A percentile compares a stretch with the other conserved stretches of the same genome.
Conservation (phyloP, 164 flowering plant species). For the Chloranthus sessilifolius region DNA sequence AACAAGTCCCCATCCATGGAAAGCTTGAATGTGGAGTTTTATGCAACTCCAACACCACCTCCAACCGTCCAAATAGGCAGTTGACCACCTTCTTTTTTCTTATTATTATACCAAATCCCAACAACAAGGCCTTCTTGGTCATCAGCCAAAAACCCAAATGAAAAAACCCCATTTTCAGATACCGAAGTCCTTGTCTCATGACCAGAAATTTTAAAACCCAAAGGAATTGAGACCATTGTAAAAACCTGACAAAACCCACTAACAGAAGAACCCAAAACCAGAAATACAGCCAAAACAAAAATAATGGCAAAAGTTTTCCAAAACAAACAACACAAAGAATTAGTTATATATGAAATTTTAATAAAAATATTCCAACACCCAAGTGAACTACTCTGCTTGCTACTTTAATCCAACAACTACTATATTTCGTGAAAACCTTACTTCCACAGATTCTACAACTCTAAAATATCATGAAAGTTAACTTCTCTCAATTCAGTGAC, state of each 20-base stretch:
- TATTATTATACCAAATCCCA: slow-evolving; percentile 41
- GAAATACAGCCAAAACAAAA: slow-evolving; percentile 18
- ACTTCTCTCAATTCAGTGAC: too few relatives aligned
- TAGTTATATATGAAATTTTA: too few relatives aligned
- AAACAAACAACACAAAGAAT: too few relatives aligned
- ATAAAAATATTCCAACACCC: too few relatives aligned
- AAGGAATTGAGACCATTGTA: slow-evolving; percentile 32
- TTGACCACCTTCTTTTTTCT: slow-evolving; percentile 19
- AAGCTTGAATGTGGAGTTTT: slow-evolving; percentile 39
- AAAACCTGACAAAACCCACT: slow-evolving; percentile 24
- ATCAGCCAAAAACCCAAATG: slow-evolving; percentile 42
- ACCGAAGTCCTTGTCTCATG: slow-evolving; percentile 36
- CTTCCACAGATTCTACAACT: too few relatives aligned
- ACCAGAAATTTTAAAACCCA: slow-evolving; percentile 34
- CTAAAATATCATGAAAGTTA: too few relatives aligned
- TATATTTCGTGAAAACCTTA: too few relatives aligned
- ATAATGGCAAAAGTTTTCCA: too few relatives aligned
- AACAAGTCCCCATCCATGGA: slow-evolving; percentile 40
- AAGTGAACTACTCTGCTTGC: too few relatives aligned
- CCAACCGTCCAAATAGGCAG: slow-evolving; percentile 50
- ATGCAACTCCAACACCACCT: slow-evolving; percentile 40
- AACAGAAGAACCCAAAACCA: slow-evolving; percentile 21
- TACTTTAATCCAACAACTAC: too few relatives aligned
- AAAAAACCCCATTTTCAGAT: slow-evolving; percentile 51
- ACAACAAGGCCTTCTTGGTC: slow-evolving; percentile 31